Evolutionary conservation across 345 rosid species (phyloP), one percentile per base, ranked within the genome.

Genomic region (Eutrema heterophyllum): DNA sequence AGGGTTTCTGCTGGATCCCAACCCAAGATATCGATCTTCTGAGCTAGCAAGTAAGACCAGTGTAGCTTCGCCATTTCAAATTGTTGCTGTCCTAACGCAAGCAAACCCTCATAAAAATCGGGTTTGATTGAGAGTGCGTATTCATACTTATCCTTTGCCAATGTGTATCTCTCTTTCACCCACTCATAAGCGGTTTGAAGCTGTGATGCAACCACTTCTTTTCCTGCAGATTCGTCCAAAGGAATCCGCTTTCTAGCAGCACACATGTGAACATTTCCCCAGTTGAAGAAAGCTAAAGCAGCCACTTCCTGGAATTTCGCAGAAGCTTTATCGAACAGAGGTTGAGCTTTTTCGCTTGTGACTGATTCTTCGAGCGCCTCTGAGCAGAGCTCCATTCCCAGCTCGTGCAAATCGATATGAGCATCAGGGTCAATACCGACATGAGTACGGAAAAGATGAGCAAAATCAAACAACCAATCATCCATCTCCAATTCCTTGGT

Each of bases 201-300:
- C 80, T 91, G 97, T 4, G 76, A 78, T 1, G 84, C 71, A n/a
- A 88, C 88, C 39, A 70, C 79, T 48, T 92, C 89, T 67, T 89
- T 87, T 10, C 83, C 93, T 2, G 92, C 87, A 10, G 96, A 83
- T 78, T 95, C 97, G 3, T 95, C 98, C 53, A 94, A 83, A 13
- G 98, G 98, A 78, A 91, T 91, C 33, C 92, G 87, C 81, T 94
- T 94, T 62, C 98, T 89, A 36, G 98, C 98, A 6, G 98, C 96
- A 69, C 98, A 94, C 97, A 94, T 91, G 71, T 94, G 96, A 58
- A 89, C 97, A 66, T 95, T 95, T 35, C 99, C 99, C 99, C 99
- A 95, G 61, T 95, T 95, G 80, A 95, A 95, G 85, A 86, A 89
- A 52, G 99, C 97, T 64, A 94, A 76, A 9, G 99, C 97, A 70